Percentiles rank a stretch among this genome's conserved stretches.
These are phyloP conservation scores for Podospora pseudocomata DNA, from an alignment of 495 filamentous ascomycete species.

Conservation along the genomic window DNA sequence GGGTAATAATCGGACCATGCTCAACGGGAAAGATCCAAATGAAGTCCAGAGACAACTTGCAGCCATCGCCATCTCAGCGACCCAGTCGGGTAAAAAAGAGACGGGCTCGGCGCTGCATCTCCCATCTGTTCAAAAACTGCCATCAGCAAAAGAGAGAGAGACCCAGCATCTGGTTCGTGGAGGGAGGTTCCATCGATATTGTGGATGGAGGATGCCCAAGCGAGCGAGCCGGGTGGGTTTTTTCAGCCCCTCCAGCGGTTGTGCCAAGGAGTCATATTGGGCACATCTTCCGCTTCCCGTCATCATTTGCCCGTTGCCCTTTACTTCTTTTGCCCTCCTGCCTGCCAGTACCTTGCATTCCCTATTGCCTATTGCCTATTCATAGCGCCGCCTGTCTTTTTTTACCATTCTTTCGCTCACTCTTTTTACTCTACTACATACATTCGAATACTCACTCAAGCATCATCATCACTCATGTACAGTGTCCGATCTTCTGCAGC, in stretches of 20 bases:
- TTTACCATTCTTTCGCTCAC: background rate
- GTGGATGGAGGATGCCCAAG: background rate
- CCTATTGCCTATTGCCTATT: conserved; percentile 6
- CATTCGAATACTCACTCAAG: too few relatives aligned
- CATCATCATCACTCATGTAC: too few relatives aligned
- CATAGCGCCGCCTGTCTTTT: background rate
- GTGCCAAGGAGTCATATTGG: conserved; percentile 8
- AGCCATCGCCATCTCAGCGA: background rate
- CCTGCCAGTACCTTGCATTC: conserved; percentile 1
- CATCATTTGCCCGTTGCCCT: conserved; percentile 15
- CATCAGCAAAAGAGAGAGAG: too few relatives aligned
- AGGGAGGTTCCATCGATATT: too few relatives aligned
- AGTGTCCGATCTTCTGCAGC: background rate
- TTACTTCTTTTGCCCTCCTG: conserved; percentile 8
- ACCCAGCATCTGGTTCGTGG: too few relatives aligned
- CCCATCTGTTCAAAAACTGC: background rate
- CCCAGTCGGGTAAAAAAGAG: conserved; percentile 6
- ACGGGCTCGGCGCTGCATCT: background rate
- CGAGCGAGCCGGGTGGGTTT: conserved; percentile 14
- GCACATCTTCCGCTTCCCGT: conserved; percentile 21
- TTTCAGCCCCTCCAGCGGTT: conserved; percentile 24
- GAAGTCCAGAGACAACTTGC: background rate
- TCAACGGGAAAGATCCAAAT: background rate
- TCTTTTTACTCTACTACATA: background rate
- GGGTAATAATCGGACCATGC: background rate